phyloP scores from a whole-genome alignment of 306 rosid species.

The Begonia masoniana region DNA sequence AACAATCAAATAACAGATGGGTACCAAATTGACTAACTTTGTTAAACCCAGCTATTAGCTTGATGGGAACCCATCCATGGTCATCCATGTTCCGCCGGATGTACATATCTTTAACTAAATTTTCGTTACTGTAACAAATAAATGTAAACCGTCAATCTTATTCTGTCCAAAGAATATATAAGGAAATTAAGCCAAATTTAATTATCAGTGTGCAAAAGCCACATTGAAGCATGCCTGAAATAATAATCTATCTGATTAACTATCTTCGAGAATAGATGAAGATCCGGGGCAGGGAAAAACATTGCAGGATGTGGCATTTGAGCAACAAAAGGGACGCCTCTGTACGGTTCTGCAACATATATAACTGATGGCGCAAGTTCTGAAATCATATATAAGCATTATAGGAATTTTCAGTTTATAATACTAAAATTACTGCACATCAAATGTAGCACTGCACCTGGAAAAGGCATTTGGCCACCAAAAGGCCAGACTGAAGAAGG shows the following conservation, averaged over 20 bases:
- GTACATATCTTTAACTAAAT: slow-evolving; percentile 63
- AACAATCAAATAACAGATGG: slow-evolving; percentile 7
- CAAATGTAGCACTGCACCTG: slow-evolving; percentile 32
- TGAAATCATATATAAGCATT: slow-evolving; percentile 21
- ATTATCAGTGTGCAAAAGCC: neutral
- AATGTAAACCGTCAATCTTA: neutral
- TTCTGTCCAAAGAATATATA: slow-evolving; percentile 1
- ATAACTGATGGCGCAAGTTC: slow-evolving; percentile 36
- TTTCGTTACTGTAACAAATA: slow-evolving; percentile 53
- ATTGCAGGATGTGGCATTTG: slow-evolving; percentile 31
- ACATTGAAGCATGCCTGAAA: slow-evolving; percentile 49
- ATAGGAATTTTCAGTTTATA: slow-evolving; percentile 10
- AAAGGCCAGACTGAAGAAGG: slow-evolving; percentile 33
- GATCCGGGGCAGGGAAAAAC: slow-evolving; percentile 34
- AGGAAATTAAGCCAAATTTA: slow-evolving; percentile 2
- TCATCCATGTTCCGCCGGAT: slow-evolving; percentile 81
- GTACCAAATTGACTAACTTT: slow-evolving; percentile 43
- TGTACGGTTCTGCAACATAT: slow-evolving; percentile 33
- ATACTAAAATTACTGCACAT: neutral
- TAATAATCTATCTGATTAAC: slow-evolving; percentile 74
- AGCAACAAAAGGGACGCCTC: slow-evolving; percentile 39
- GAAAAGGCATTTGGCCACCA: slow-evolving; percentile 40
- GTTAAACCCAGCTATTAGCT: slow-evolving; percentile 60
- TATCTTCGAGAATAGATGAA: slow-evolving; percentile 46
- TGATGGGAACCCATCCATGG: slow-evolving; percentile 77